These are phyloP conservation scores for Erysimum pusillum DNA, from an alignment of 441 rosid species.

Conservation along the genomic window DNA sequence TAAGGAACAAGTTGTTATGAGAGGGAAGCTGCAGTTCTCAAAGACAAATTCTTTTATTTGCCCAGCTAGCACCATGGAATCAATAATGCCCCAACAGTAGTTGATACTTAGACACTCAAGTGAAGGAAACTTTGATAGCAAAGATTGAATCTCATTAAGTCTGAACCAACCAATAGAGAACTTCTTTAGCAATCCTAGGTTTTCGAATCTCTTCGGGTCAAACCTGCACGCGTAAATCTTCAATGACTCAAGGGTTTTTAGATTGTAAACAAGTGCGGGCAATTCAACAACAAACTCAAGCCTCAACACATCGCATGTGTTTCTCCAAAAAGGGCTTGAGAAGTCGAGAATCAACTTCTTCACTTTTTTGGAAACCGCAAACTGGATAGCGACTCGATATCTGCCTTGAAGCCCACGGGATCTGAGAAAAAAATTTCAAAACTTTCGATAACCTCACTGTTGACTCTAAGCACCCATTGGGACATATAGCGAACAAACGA, in stretches of 20 bases:
- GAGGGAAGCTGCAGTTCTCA: conserved; percentile 44
- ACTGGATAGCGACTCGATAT: conserved; percentile 40
- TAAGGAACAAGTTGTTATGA: neutral
- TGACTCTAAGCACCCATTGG: neutral
- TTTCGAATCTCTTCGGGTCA: neutral
- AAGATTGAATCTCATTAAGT: neutral
- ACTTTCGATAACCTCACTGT: neutral
- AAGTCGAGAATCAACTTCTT: conserved; percentile 48
- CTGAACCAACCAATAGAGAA: neutral
- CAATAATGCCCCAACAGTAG: conserved; percentile 50
- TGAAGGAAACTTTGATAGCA: conserved; percentile 33
- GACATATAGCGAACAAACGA: neutral
- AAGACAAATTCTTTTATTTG: conserved; percentile 42
- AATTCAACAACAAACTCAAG: conserved; percentile 25
- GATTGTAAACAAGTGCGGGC: conserved; percentile 34
- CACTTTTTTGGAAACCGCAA: conserved; percentile 31
- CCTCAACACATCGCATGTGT: neutral
- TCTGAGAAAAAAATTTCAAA: conserved; percentile 16
- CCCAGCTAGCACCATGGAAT: neutral
- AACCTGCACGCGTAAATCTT: conserved; percentile 40
- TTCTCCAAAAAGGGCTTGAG: conserved; percentile 38
- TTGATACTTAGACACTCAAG: conserved; percentile 53
- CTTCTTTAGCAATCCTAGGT: neutral
- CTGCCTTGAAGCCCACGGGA: neutral
- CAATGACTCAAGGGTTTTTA: conserved; percentile 41